These are phyloP conservation scores for Phytophthora kernoviae DNA, from an alignment of 352 stramenopile species.

Conservation along the genomic window DNA sequence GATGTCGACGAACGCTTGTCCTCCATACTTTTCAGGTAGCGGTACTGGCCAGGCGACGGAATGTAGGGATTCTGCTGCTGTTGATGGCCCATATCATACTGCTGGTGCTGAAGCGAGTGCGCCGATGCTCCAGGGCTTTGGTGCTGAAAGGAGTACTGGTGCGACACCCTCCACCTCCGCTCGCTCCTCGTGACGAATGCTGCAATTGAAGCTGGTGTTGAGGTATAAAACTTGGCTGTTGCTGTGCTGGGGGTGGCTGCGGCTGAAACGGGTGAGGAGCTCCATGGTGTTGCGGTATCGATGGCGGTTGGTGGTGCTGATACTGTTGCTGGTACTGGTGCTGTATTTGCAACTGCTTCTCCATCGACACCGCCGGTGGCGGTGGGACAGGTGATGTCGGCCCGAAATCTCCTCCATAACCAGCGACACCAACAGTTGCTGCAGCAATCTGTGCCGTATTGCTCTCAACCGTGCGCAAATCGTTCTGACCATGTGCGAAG, in stretches of 20 bases:
- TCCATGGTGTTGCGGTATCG: slow-evolving; percentile 39
- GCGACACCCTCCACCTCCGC: slow-evolving; percentile 5
- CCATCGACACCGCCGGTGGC: slow-evolving; percentile 33
- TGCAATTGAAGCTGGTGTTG: slow-evolving; percentile 51
- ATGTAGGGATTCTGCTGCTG: slow-evolving; percentile 44
- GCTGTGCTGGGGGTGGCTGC: slow-evolving; percentile 31
- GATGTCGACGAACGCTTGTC: slow-evolving; percentile 49
- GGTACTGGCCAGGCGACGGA: slow-evolving; percentile 46
- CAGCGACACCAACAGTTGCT: slow-evolving; percentile 25
- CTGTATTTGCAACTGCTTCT: slow-evolving; percentile 64
- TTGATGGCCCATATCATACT: slow-evolving; percentile 39
- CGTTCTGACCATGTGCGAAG: slow-evolving; percentile 84
- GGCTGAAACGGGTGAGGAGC: slow-evolving; percentile 29
- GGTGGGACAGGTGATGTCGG: slow-evolving; percentile 33
- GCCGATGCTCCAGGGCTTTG: slow-evolving; percentile 24
- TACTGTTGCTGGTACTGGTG: slow-evolving; percentile 74
- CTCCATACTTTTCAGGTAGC: slow-evolving; percentile 76
- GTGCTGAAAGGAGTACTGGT: slow-evolving; percentile 40
- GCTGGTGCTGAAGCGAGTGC: slow-evolving; percentile 24
- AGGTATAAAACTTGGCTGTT: slow-evolving; percentile 39
- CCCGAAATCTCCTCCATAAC: slow-evolving; percentile 23
- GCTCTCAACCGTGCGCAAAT: slow-evolving; percentile 82
- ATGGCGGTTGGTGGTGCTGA: slow-evolving; percentile 44
- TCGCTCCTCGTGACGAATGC: slow-evolving; percentile 22
- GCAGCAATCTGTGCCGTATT: slow-evolving; percentile 77